Evolutionary conservation across 2,329 filamentous ascomycete species (phyloP).

Genomic region (Aspergillus neoniger): DNA sequence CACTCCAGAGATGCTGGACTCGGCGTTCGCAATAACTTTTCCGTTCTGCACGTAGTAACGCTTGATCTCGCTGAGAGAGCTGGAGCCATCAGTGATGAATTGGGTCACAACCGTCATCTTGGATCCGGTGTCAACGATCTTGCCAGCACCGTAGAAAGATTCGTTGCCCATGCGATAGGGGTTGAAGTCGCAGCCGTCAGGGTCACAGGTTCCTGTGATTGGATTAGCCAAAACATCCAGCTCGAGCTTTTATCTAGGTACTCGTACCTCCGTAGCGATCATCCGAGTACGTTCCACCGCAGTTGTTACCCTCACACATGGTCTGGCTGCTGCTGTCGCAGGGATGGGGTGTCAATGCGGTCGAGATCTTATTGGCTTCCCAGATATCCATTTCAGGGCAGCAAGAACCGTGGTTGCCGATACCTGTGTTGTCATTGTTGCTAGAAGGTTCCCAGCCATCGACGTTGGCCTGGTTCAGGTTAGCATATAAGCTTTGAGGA

Average conservation of each 20-base stretch:
- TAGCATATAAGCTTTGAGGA: not conserved
- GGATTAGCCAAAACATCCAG: not conserved
- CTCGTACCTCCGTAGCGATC: conserved; percentile 52
- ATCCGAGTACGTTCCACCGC: conserved; percentile 54
- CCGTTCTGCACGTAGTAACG: conserved; percentile 67
- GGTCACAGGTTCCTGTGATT: conserved; percentile 59
- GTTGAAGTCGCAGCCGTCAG: conserved; percentile 73
- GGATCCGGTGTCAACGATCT: conserved; percentile 60
- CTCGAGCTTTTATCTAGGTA: not conserved
- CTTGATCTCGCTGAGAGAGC: conserved; percentile 59
- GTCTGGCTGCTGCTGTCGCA: conserved; percentile 55
- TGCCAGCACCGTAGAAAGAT: conserved; percentile 62
- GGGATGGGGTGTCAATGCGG: conserved; percentile 66
- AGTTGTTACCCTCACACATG: conserved; percentile 53
- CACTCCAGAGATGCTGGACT: conserved; percentile 49
- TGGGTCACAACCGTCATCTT: conserved; percentile 69
- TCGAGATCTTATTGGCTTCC: conserved; percentile 67
- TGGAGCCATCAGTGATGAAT: conserved; percentile 58
- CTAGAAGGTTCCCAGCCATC: conserved; percentile 54
- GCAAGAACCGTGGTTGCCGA: conserved; percentile 59
- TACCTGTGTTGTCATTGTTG: conserved; percentile 57
- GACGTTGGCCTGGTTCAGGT: conserved; percentile 50
- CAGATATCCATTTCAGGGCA: conserved; percentile 70
- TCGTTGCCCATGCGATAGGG: conserved; percentile 65
- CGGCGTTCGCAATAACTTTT: conserved; percentile 58